Percentiles rank a stretch among this genome's conserved stretches.
Evolutionary conservation across 2,329 filamentous ascomycete species (phyloP).

Genomic region (Aquanectria penicillioides): DNA sequence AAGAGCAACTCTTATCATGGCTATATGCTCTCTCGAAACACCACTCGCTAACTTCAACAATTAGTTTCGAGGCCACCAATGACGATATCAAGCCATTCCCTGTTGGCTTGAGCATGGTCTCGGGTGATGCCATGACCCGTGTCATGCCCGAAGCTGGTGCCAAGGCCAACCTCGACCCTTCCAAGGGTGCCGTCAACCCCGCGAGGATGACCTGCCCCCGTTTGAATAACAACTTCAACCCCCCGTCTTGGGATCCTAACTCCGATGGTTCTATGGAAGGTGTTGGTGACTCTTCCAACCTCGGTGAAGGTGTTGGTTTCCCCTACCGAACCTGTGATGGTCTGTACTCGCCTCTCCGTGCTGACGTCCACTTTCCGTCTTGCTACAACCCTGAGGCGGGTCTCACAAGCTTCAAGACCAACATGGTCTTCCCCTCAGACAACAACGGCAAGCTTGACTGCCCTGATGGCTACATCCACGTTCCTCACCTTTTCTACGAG

Average conservation of each 20-base stretch:
- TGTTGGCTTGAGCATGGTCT: slow-evolving; percentile 75
- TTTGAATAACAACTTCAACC: slow-evolving; percentile 53
- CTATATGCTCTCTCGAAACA: too few relatives aligned
- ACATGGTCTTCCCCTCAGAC: slow-evolving; percentile 71
- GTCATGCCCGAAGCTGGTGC: slow-evolving; percentile 65
- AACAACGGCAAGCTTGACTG: slow-evolving; percentile 63
- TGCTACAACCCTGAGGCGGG: slow-evolving; percentile 76
- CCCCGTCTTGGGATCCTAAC: slow-evolving; percentile 62
- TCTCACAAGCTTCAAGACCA: slow-evolving; percentile 68
- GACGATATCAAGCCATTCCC: slow-evolving; percentile 78
- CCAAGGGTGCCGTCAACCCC: slow-evolving; percentile 61
- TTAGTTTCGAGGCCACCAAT: slow-evolving; percentile 68
- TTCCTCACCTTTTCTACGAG: slow-evolving; percentile 68
- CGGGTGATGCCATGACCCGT: slow-evolving; percentile 69
- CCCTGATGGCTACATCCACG: slow-evolving; percentile 63
- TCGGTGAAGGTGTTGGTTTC: slow-evolving; percentile 71
- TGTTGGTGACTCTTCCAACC: slow-evolving; percentile 63
- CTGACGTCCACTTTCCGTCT: slow-evolving; percentile 77
- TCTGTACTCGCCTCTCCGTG: slow-evolving; percentile 68
- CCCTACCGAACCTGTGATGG: slow-evolving; percentile 76
- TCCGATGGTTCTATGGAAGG: slow-evolving; percentile 67
- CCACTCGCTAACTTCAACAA: slow-evolving; percentile 21
- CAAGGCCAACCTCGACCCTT: slow-evolving; percentile 60
- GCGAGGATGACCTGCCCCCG: slow-evolving; percentile 71
- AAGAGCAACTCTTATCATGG: too few relatives aligned